These are phyloP conservation scores for Lactarius evosmus DNA, from an alignment of 768 basidiomycete species.

Conservation along the genomic window DNA sequence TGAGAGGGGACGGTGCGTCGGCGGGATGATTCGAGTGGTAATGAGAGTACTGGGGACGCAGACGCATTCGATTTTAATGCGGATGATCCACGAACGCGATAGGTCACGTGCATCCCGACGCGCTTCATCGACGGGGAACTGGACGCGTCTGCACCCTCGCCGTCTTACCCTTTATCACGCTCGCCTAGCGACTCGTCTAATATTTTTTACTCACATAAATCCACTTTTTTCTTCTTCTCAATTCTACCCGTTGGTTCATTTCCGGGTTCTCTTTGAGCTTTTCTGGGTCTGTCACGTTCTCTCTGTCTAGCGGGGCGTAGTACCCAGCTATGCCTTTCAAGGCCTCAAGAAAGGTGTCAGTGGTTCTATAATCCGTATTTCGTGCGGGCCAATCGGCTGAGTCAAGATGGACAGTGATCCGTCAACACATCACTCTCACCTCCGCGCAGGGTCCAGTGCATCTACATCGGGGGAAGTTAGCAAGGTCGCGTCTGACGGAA, in stretches of 20 bases:
- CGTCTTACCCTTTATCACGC: not conserved
- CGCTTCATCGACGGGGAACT: conserved; percentile 10
- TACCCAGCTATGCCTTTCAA: conserved; percentile 3
- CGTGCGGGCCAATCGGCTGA: not conserved
- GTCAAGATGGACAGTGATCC: conserved; percentile 6
- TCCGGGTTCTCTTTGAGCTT: not conserved
- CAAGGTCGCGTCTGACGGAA: conserved; percentile 27
- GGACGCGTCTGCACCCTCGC: not conserved
- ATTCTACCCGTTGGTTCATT: not conserved
- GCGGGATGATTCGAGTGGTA: not conserved
- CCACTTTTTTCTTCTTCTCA: not conserved
- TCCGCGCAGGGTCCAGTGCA: not conserved
- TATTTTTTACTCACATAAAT: not conserved
- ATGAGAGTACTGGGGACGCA: not conserved
- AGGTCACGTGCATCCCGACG: conserved; percentile 21
- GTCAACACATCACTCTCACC: conserved; percentile 6
- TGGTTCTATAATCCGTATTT: conserved; percentile 2
- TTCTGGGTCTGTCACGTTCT: not conserved
- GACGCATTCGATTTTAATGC: not conserved
- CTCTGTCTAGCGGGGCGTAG: not conserved
- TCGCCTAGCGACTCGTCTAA: not conserved
- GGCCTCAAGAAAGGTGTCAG: conserved; percentile 14
- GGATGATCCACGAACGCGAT: not conserved
- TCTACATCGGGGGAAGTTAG: not conserved
- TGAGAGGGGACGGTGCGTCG: not conserved